Conservation (phyloP, 1,284 basidiomycete genomes). For the Phlebopus sp. region DNA sequence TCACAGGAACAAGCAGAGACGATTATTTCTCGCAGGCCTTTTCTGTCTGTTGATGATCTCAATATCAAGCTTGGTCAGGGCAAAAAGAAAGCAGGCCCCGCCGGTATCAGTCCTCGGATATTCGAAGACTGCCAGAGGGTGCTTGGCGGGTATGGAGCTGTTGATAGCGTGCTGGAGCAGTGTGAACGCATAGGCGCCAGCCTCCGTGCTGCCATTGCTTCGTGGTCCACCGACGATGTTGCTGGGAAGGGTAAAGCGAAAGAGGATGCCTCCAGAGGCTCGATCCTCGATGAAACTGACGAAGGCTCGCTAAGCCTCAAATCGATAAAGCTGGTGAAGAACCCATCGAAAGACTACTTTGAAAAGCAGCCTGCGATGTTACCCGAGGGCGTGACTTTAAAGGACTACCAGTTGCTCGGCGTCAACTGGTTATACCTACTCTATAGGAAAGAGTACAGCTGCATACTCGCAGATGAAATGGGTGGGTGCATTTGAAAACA, state of each 20-base stretch:
- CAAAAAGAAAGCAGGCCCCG: slow-evolving; percentile 75
- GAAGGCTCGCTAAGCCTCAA: slow-evolving; percentile 63
- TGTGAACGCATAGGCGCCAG: slow-evolving; percentile 84
- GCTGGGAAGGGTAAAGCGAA: slow-evolving; percentile 44
- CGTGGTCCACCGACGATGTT: slow-evolving; percentile 60
- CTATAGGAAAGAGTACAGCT: slow-evolving; percentile 79
- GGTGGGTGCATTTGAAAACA: slow-evolving; percentile 45
- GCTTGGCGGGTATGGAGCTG: slow-evolving; percentile 86
- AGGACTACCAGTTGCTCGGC: slow-evolving; percentile 97
- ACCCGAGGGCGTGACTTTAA: slow-evolving; percentile 72
- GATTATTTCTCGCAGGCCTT: slow-evolving; percentile 84
- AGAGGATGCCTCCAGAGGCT: slow-evolving; percentile 25
- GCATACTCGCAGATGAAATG: slow-evolving; percentile 99
- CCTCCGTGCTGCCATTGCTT: slow-evolving; percentile 66
- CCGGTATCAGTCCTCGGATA: slow-evolving; percentile 84
- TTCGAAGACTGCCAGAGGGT: slow-evolving; percentile 90
- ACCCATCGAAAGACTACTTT: slow-evolving; percentile 62
- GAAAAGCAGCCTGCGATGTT: slow-evolving; percentile 74
- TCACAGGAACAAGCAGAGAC: slow-evolving; percentile 76
- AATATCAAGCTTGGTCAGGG: slow-evolving; percentile 77
- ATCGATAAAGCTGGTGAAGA: slow-evolving; percentile 43
- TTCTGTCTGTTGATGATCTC: slow-evolving; percentile 75
- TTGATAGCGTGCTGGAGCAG: slow-evolving; percentile 85
- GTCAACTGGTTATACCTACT: slow-evolving; percentile 95
- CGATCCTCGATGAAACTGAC: slow-evolving; percentile 40